Conservation (phyloP, 2,329 filamentous ascomycete species). For the Beauveria sp. region DNA sequence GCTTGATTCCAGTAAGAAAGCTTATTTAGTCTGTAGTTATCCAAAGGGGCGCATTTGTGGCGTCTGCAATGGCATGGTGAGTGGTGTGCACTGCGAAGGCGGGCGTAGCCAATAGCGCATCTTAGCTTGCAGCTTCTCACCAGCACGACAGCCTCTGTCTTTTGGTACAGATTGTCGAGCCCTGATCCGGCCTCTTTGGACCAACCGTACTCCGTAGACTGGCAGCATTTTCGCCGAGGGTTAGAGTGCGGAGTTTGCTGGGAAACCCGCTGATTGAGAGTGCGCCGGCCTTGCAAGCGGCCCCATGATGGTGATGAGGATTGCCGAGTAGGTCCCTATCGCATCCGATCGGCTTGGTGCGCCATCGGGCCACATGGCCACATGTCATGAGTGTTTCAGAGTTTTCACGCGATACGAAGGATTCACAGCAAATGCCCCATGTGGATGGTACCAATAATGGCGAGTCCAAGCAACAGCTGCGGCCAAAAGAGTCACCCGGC, state of each 20-base stretch:
- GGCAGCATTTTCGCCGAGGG: not conserved
- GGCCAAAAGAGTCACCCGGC: slow-evolving; percentile 3
- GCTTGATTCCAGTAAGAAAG: not conserved
- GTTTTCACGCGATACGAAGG: not conserved
- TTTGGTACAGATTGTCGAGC: not conserved
- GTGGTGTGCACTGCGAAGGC: not conserved
- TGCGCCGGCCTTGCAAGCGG: not conserved
- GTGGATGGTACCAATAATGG: not conserved
- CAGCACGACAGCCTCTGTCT: not conserved
- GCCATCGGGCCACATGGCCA: not conserved
- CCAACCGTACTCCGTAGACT: not conserved
- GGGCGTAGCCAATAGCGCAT: not conserved
- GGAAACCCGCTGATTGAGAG: not conserved
- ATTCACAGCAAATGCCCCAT: not conserved
- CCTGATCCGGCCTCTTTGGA: not conserved
- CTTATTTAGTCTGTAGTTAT: not conserved
- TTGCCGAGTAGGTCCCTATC: not conserved
- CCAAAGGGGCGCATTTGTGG: not conserved
- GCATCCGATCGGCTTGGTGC: not conserved
- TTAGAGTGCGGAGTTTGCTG: not conserved
- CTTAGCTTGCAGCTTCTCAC: not conserved
- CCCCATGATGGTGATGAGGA: not conserved
- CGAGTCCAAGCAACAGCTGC: not conserved
- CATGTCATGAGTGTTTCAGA: slow-evolving; percentile 1
- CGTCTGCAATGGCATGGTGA: not conserved